Percentiles rank a stretch among this genome's conserved stretches.
phyloP scores from a whole-genome alignment of 768 basidiomycete species.

The Rhodosporidiobolus sp. region DNA sequence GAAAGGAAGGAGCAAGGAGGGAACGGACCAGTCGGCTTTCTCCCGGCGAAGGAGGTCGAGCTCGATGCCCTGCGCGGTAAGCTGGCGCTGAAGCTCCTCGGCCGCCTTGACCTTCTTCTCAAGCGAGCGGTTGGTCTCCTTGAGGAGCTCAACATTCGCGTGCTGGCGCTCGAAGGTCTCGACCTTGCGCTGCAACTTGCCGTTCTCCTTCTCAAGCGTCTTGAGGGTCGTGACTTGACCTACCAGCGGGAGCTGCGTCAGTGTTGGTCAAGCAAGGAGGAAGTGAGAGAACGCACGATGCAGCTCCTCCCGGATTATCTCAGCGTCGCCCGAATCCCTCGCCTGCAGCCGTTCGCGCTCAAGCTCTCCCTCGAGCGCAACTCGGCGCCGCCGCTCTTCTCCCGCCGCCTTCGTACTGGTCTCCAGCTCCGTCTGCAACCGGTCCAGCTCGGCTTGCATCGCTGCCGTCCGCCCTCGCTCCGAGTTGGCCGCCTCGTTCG shows the following conservation, averaged over 20 bases:
- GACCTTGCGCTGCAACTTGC: conserved; percentile 38
- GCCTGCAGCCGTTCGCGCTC: conserved; percentile 17
- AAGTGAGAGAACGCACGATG: conserved; percentile 6
- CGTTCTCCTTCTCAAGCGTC: conserved; percentile 42
- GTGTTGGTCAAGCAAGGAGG: rapidly evolving
- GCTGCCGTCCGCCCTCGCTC: background rate
- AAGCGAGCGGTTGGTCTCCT: conserved; percentile 42
- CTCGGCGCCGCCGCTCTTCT: conserved; percentile 16
- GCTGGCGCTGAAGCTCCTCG: conserved; percentile 27
- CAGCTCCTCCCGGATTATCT: conserved; percentile 35
- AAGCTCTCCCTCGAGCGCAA: conserved; percentile 22
- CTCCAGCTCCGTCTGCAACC: conserved; percentile 1
- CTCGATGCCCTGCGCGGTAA: conserved; percentile 27
- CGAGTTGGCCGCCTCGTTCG: conserved; percentile 17
- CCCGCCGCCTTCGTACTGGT: background rate
- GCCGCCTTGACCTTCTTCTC: conserved; percentile 37
- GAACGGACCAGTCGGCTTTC: conserved; percentile 41
- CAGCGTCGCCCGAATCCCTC: conserved; percentile 13
- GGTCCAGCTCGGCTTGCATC: conserved; percentile 16
- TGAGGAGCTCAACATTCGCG: conserved; percentile 41
- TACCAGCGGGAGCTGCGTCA: background rate
- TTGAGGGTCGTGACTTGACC: conserved; percentile 42
- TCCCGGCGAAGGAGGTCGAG: conserved; percentile 34
- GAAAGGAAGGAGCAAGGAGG: too few relatives aligned
- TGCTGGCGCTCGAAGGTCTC: conserved; percentile 39